Conservation (phyloP, 768 basidiomycete genomes). For the Dentipellis sp. region DNA sequence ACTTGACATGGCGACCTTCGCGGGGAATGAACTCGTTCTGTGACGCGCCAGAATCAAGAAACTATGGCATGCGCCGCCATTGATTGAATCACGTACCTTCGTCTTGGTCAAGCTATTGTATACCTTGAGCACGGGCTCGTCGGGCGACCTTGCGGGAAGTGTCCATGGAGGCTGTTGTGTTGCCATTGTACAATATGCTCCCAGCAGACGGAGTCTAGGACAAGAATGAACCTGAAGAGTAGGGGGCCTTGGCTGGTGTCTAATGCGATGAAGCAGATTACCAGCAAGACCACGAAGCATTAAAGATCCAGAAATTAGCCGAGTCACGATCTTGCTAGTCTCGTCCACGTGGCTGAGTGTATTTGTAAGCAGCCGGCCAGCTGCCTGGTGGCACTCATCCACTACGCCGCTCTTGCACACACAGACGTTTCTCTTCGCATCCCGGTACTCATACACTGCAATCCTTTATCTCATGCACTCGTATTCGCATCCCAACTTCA, state of each 20-base stretch:
- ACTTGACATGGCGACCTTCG: constrained; percentile 73
- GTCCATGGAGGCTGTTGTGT: constrained; percentile 51
- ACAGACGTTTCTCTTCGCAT: too few relatives aligned
- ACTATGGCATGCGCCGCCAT: constrained; percentile 2
- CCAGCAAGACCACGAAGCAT: neutral
- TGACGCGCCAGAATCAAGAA: neutral
- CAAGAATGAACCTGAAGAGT: neutral
- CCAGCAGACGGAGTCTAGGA: neutral
- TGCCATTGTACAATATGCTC: constrained; percentile 35
- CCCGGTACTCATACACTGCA: too few relatives aligned
- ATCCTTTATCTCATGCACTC: too few relatives aligned
- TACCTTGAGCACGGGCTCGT: constrained; percentile 67
- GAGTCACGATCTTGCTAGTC: neutral
- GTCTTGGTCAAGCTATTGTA: constrained; percentile 90
- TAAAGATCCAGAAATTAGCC: neutral
- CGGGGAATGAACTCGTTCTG: constrained; percentile 73
- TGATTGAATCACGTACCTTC: constrained; percentile 45
- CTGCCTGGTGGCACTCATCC: too few relatives aligned
- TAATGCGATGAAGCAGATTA: neutral
- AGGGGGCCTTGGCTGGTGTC: neutral
- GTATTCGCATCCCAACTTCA: too few relatives aligned
- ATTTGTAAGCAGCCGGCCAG: too few relatives aligned
- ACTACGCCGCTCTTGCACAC: too few relatives aligned
- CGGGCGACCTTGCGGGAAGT: constrained; percentile 31
- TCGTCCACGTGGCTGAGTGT: too few relatives aligned